Evolutionary conservation across 2,329 filamentous ascomycete species (phyloP), one percentile per base, ranked within the genome.

Genomic region (Cordyceps javanica): DNA sequence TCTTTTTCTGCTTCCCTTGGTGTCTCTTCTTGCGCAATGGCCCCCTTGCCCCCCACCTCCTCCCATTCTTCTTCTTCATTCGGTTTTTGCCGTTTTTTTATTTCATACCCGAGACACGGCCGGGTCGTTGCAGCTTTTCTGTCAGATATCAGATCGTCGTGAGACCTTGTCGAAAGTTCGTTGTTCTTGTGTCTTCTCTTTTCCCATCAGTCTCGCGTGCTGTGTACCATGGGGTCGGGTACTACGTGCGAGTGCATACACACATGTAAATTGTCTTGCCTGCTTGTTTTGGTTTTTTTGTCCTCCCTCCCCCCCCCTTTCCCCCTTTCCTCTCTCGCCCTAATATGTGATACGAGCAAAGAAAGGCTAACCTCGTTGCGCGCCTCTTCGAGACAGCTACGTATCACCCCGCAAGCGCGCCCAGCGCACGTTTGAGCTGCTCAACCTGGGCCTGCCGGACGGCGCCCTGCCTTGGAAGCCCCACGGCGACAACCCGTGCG

Each of bases 381-480:
- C n/a, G n/a, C n/a, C n/a, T 38, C 28, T 26, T 26, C 26, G 32
- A 7, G 21, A 19, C 64, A 87, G 82, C 65, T 96, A 93, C 72
- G 91, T 97, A 41, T 96, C 90, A 2, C 93, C 92, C 3, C 87
- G 92, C 48, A 83, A 82, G 61, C 88, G 92, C 59, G 91, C 93
- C 21, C 91, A 94, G 72, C 82, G 85, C 52, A 97, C 92, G n/a
- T 87, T 97, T 68, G 91, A 96, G 70, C 82, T 97, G 49, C 84
- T 97, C 26, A 83, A 89, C 64, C 76, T 96, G 21, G 89, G 86
- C 51, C 85, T 86, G 68, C 72, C 75, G n/a, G 81, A 85, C 41
- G 61, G 28, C n/a, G 77, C 80, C 2, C 77, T 92, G 16, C 91
- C 91, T 0, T 96, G 91, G 91, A 70, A 79, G 34, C 65, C 72